Evolutionary conservation across 108 stramenopile genomes (phyloP).

Genomic region (Cyclotella cryptica): DNA sequence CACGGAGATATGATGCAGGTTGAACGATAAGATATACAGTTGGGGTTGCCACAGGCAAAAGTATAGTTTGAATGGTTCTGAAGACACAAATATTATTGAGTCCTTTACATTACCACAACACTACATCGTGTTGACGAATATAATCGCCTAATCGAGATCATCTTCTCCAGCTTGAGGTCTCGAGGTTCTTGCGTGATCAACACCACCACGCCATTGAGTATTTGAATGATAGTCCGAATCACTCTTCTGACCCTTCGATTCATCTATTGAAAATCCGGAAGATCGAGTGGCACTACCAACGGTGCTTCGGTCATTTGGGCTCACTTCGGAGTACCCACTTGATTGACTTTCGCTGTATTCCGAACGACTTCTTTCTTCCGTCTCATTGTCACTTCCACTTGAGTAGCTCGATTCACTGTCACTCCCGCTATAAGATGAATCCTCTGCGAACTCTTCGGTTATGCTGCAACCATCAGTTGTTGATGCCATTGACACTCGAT

Average conservation of each 20-base stretch:
- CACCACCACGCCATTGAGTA: background rate
- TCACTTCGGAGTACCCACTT: background rate
- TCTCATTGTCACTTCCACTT: conserved; percentile 19
- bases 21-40: no score
- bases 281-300: background rate
- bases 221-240: background rate
- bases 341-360: background rate
- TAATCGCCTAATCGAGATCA: background rate
- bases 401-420: conserved; percentile 14
- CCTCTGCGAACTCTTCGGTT: conserved; percentile 33
- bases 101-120: background rate
- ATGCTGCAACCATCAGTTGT: conserved; percentile 13
- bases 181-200: background rate
- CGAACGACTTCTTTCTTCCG: conserved; percentile 15
- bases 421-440: conserved; percentile 7
- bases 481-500: conserved; percentile 17
- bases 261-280: background rate
- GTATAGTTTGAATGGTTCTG: no score
- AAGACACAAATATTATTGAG: no score
- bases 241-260: background rate
- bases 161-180: background rate
- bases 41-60: no score
- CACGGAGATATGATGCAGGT: no score
- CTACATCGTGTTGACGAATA: background rate
- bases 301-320: background rate